A percentile compares a stretch with the other conserved stretches of the same genome.
Evolutionary conservation across 768 basidiomycete species (phyloP).

Genomic region (Agaricus blazei): DNA sequence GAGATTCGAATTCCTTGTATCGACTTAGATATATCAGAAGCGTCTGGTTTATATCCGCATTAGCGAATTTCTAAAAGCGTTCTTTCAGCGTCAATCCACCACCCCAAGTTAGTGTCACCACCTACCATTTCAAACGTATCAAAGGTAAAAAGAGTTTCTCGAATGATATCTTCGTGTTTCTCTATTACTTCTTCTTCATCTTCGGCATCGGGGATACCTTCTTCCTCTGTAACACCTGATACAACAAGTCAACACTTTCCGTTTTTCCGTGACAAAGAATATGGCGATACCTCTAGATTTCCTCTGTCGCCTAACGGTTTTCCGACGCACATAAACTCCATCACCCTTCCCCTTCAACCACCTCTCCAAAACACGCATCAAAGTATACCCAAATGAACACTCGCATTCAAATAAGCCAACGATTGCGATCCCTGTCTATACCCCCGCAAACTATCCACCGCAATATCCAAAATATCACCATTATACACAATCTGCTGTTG

Average conservation of each 20-base stretch:
- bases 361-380: constrained; percentile 87
- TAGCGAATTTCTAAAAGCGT: constrained; percentile 74
- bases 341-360: constrained; percentile 71
- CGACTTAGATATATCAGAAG: constrained; percentile 77
- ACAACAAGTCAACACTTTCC: not conserved
- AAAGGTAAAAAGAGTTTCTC: constrained; percentile 89
- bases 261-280: not conserved
- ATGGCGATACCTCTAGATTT: constrained; percentile 34
- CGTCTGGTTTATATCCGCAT: constrained; percentile 80
- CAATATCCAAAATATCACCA: constrained; percentile 87
- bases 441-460: constrained; percentile 66
- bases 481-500: constrained; percentile 94
- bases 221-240: constrained; percentile 46
- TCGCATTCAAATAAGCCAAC: constrained; percentile 80
- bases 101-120: constrained; percentile 11
- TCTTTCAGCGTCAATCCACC: not conserved
- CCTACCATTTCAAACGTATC: constrained; percentile 85
- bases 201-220: constrained; percentile 64
- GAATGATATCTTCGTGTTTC: constrained; percentile 49
- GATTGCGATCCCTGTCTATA: constrained; percentile 82
- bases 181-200: constrained; percentile 57
- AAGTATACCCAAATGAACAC: constrained; percentile 75
- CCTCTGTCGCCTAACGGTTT: constrained; percentile 47
- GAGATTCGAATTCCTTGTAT: constrained; percentile 73
- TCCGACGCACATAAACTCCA: constrained; percentile 76